Evolutionary conservation across 176 grass and related monocot species (phyloP).

Genomic region (Carex littledalei): DNA sequence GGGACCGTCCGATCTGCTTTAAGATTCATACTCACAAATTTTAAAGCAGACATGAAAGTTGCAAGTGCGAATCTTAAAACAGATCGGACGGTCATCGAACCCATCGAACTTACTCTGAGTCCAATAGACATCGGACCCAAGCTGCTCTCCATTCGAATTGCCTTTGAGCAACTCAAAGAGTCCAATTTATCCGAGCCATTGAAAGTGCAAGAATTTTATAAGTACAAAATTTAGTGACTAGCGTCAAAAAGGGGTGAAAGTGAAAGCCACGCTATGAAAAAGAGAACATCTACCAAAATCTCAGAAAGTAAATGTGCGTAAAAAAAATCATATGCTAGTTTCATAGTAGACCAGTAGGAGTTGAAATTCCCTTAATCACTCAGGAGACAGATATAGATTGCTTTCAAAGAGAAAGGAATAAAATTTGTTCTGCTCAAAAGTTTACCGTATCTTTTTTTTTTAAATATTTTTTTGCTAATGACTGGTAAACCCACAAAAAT

Average conservation of each 20-base stretch:
- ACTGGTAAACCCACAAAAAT: neutral
- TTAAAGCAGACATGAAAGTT: no score
- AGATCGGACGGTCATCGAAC: no score
- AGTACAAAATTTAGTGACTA: neutral
- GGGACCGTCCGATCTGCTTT: no score
- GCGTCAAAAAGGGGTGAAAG: neutral
- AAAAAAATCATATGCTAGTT: neutral
- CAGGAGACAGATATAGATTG: neutral
- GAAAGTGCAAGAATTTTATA: slow-evolving; percentile 9
- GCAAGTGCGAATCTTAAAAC: no score
- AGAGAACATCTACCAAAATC: neutral
- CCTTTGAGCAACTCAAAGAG: neutral
- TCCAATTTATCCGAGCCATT: neutral
- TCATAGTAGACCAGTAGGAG: neutral
- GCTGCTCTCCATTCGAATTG: neutral
- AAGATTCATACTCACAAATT: no score
- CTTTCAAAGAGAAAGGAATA: neutral
- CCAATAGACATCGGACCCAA: no score
- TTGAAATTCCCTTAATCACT: neutral
- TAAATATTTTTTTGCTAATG: neutral
- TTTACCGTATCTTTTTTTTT: neutral
- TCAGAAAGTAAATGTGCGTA: neutral
- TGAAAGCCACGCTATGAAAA: neutral
- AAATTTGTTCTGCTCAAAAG: neutral
- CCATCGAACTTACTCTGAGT: no score